These are phyloP conservation scores for Auricularia sp. DNA, from an alignment of 768 basidiomycete genomes.

Conservation along the genomic window DNA sequence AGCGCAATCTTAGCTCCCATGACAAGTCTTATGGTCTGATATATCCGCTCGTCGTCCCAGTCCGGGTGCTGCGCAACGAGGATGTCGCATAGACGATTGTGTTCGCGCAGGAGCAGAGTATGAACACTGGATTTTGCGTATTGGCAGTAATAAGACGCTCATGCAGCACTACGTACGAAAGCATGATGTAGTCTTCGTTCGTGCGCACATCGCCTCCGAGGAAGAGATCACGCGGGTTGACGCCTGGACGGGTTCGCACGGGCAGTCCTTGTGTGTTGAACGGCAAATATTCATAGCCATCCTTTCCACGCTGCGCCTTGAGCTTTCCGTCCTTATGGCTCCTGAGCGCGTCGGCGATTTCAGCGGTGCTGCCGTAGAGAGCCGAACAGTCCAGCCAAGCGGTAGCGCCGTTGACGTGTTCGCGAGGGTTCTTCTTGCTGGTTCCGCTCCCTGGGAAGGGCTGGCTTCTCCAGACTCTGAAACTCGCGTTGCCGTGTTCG, in stretches of 20 bases:
- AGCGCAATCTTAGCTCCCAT: background rate
- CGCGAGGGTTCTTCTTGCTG: background rate
- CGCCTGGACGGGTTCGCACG: background rate
- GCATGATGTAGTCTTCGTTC: background rate
- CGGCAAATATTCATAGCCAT: background rate
- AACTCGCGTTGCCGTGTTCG: background rate
- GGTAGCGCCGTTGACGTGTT: background rate
- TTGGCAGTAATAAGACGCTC: background rate
- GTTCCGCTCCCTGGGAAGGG: background rate
- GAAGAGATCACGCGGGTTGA: background rate
- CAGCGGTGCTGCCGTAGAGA: background rate
- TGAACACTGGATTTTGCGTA: background rate
- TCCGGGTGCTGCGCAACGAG: background rate
- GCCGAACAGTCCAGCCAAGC: background rate
- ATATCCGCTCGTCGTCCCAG: background rate
- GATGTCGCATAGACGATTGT: background rate
- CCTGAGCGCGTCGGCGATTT: background rate
- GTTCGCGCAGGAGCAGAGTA: background rate
- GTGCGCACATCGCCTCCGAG: background rate
- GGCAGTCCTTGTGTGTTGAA: background rate
- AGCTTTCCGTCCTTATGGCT: background rate
- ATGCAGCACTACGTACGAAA: background rate
- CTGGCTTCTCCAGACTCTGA: background rate
- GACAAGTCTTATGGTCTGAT: background rate
- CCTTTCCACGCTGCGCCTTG: background rate